These are phyloP conservation scores for Asterochloris sp. DNA, from an alignment of 139 green algal genomes.

Conservation along the genomic window DNA sequence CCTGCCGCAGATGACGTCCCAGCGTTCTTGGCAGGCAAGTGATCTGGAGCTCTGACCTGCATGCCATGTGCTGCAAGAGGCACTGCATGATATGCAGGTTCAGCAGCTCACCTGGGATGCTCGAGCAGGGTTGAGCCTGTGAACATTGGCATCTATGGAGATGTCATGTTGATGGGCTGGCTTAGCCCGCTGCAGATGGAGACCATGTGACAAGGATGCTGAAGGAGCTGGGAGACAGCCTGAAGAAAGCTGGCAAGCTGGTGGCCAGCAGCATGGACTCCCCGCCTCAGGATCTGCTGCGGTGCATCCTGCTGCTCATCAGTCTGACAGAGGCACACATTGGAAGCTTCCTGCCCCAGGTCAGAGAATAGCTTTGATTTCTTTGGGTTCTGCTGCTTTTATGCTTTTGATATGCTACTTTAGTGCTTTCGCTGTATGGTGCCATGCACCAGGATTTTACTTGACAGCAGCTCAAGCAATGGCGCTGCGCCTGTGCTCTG, in stretches of 20 bases:
- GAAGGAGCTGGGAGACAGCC: conserved; percentile 45
- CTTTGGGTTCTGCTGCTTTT: too few species aligned
- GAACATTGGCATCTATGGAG: background rate
- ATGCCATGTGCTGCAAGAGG: background rate
- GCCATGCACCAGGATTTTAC: background rate
- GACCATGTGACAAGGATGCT: conserved; percentile 52
- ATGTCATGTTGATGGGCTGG: background rate
- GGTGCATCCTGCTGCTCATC: conserved; percentile 41
- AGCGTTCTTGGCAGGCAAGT: background rate
- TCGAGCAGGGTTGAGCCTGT: background rate
- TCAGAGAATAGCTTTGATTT: too few species aligned
- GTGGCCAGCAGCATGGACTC: conserved; percentile 10
- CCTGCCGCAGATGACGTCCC: background rate
- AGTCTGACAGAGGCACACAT: conserved; percentile 35
- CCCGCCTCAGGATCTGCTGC: conserved; percentile 17
- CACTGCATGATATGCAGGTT: background rate
- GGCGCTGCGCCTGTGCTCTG: background rate
- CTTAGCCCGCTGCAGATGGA: conserved; percentile 17
- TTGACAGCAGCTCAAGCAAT: background rate
- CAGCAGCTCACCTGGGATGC: background rate
- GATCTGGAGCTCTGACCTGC: background rate
- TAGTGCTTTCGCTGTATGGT: background rate
- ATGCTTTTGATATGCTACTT: too few species aligned
- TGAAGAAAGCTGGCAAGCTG: conserved; percentile 21
- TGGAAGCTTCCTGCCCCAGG: conserved; percentile 43